Percentiles rank a stretch among this genome's conserved stretches.
Evolutionary conservation across 176 grass and related monocot species (phyloP).

Genomic region (Thalia dealbata): DNA sequence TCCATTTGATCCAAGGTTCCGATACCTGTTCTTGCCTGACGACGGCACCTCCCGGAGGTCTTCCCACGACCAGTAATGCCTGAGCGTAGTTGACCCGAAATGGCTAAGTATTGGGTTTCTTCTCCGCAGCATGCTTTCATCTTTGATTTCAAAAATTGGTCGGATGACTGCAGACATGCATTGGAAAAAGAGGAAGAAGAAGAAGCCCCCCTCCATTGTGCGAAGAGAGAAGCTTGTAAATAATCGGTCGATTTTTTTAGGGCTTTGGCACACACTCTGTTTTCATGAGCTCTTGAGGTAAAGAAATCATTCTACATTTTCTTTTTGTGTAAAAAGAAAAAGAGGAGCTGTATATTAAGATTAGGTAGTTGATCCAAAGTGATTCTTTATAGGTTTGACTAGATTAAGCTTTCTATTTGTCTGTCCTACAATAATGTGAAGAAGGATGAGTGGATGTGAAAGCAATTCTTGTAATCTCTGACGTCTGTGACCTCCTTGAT

Average conservation of each 20-base stretch:
- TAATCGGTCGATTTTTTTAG: neutral
- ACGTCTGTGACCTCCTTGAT: neutral
- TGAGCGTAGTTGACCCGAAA: neutral
- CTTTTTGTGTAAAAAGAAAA: too few relatives aligned
- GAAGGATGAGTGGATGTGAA: neutral
- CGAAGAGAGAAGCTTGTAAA: neutral
- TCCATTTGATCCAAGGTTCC: slow-evolving; percentile 64
- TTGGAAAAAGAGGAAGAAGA: neutral
- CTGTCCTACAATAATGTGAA: neutral
- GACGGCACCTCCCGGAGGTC: slow-evolving; percentile 16
- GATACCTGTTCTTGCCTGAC: slow-evolving; percentile 77
- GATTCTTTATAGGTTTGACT: slow-evolving; percentile 1
- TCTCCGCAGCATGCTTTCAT: neutral
- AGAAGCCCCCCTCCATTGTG: neutral
- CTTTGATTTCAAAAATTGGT: neutral
- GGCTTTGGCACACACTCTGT: neutral
- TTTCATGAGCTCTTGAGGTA: neutral
- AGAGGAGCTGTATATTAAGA: neutral
- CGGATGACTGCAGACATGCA: neutral
- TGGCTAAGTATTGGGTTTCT: neutral
- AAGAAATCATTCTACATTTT: neutral
- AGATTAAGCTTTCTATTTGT: neutral
- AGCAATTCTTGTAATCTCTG: neutral
- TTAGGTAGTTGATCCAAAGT: neutral
- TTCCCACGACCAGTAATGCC: neutral